These are phyloP conservation scores for Ascoidea asiatica DNA, from an alignment of 805 yeast genomes.

Conservation along the genomic window DNA sequence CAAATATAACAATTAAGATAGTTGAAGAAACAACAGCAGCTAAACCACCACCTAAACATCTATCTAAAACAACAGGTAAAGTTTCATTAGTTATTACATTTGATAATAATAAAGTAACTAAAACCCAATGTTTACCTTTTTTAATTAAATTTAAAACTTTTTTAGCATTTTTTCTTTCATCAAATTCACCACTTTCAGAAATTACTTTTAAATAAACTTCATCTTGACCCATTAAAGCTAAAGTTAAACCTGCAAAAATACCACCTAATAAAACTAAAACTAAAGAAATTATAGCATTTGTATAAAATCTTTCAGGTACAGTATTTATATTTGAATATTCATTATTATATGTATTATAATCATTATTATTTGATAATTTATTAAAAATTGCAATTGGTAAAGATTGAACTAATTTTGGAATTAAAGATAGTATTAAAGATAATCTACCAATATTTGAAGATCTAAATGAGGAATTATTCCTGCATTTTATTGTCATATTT, in stretches of 20 bases:
- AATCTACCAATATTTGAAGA: background rate
- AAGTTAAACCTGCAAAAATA: constrained; percentile 86
- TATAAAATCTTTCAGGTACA: constrained; percentile 21
- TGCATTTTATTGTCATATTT: background rate
- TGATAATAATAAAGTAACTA: constrained; percentile 73
- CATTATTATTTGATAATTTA: background rate
- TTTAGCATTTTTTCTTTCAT: constrained; percentile 54
- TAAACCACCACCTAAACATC: constrained; percentile 94
- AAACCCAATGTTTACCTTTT: constrained; percentile 90
- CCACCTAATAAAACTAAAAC: constrained; percentile 67
- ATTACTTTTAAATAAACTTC: constrained; percentile 89
- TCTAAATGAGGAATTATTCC: background rate
- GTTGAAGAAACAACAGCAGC: constrained; percentile 94
- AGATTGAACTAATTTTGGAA: constrained; percentile 6
- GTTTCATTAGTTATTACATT: constrained; percentile 93
- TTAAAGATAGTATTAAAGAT: background rate
- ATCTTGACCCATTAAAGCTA: constrained; percentile 96
- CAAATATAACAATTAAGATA: constrained; percentile 82
- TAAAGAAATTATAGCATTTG: constrained; percentile 40
- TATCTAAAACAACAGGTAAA: constrained; percentile 83
- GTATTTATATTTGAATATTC: background rate
- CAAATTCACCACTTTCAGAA: constrained; percentile 67
- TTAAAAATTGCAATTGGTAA: constrained; percentile 4
- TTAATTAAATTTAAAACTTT: constrained; percentile 62
- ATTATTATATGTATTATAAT: background rate